phyloP scores from a whole-genome alignment of 176 grass and related monocot species.

The Pontederia crassipes region DNA sequence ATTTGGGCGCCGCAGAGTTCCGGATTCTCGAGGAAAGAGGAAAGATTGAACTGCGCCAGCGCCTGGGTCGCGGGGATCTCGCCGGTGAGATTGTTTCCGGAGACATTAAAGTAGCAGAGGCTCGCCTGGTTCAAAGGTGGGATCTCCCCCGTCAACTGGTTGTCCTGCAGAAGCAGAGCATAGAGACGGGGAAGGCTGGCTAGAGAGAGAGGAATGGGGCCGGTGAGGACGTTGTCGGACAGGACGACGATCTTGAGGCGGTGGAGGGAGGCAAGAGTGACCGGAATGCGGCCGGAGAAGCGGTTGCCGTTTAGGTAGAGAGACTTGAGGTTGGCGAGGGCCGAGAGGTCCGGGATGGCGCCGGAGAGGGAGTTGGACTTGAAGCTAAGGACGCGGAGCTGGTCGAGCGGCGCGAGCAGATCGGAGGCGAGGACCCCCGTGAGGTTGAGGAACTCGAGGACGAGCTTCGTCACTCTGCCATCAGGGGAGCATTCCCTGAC shows the following conservation, averaged over 20 bases:
- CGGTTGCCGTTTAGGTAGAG: constrained; percentile 74
- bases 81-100: constrained; percentile 49
- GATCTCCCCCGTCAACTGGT: constrained; percentile 38
- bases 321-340: constrained; percentile 66
- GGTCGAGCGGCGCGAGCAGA: constrained; percentile 44
- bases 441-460: constrained; percentile 76
- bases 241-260: constrained; percentile 68
- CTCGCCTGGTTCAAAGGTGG: constrained; percentile 46
- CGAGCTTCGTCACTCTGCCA: constrained; percentile 73
- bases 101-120: constrained; percentile 60
- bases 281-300: constrained; percentile 49
- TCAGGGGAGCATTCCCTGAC: constrained; percentile 42
- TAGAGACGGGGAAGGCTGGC: constrained; percentile 41
- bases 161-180: constrained; percentile 47
- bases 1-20: constrained; percentile 61
- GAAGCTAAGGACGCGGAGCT: constrained; percentile 89
- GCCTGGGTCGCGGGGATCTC: constrained; percentile 39
- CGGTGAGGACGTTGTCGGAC: constrained; percentile 51
- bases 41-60: constrained; percentile 56
- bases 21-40: constrained; percentile 41
- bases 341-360: constrained; percentile 49
- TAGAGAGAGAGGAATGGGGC: constrained; percentile 51
- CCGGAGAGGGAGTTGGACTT: constrained; percentile 70
- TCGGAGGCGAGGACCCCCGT: constrained; percentile 38
- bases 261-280: constrained; percentile 46